A percentile compares a stretch with the other conserved stretches of the same genome.
These are phyloP conservation scores for Arbutus unedo DNA, from an alignment of 148 eudicot genomes.

Conservation along the genomic window DNA sequence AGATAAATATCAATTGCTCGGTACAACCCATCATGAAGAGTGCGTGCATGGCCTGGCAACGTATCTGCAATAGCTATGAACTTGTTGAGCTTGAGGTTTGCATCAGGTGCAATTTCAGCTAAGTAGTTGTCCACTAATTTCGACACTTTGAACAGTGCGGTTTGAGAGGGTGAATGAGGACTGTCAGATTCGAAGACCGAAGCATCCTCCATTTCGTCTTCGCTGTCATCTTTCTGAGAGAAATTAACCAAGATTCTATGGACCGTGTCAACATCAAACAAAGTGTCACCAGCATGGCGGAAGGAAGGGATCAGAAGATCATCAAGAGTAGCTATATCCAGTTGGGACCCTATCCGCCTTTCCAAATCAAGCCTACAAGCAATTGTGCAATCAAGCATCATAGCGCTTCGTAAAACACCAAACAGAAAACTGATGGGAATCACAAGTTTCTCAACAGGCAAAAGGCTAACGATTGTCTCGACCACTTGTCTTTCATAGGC, in stretches of 20 bases:
- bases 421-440: slow-evolving; percentile 82
- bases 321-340: slow-evolving; percentile 84
- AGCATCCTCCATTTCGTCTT: slow-evolving; percentile 69
- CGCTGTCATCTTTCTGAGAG: slow-evolving; percentile 83
- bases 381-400: slow-evolving; percentile 61
- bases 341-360: slow-evolving; percentile 83
- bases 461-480: slow-evolving; percentile 75
- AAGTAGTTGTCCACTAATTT: slow-evolving; percentile 82
- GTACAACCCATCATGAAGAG: slow-evolving; percentile 78
- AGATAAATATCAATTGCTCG: slow-evolving; percentile 88
- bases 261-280: slow-evolving; percentile 90
- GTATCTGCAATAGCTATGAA: slow-evolving; percentile 77
- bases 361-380: slow-evolving; percentile 82
- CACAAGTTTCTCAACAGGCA: slow-evolving; percentile 73
- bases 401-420: slow-evolving; percentile 74
- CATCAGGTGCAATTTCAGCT: slow-evolving; percentile 93
- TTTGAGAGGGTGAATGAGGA: slow-evolving; percentile 75
- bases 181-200: slow-evolving; percentile 72
- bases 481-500: slow-evolving; percentile 63
- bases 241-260: slow-evolving; percentile 82
- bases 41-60: slow-evolving; percentile 80
- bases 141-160: slow-evolving; percentile 73
- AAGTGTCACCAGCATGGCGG: slow-evolving; percentile 70
- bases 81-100: slow-evolving; percentile 75
- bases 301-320: slow-evolving; percentile 95